Evolutionary conservation across 139 green algal genomes (phyloP).

Genomic region (Raphidocelis subcapitata): DNA sequence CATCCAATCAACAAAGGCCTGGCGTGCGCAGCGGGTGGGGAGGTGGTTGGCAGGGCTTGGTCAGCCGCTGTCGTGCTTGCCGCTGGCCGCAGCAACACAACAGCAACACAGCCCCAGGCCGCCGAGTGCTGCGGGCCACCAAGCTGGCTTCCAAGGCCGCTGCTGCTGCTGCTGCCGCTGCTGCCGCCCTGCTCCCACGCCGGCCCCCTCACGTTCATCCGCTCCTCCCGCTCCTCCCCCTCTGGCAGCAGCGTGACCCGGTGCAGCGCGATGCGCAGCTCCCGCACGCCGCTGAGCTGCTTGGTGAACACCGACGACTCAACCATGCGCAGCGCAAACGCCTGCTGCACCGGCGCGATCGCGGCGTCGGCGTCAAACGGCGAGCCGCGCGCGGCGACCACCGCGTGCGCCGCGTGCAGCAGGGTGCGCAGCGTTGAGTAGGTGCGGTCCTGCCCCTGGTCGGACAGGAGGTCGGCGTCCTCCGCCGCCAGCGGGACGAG

Average conservation of each 20-base stretch:
- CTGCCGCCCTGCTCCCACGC: neutral
- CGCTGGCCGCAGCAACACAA: neutral
- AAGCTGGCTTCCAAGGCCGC: neutral
- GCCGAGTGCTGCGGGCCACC: neutral
- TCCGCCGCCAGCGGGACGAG: constrained; percentile 25
- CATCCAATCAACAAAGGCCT: constrained; percentile 67
- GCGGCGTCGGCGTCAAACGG: constrained; percentile 1
- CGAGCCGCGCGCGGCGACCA: neutral
- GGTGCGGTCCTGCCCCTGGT: constrained; percentile 36
- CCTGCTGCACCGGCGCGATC: constrained; percentile 53
- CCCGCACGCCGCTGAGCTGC: constrained; percentile 60
- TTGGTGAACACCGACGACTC: constrained; percentile 68
- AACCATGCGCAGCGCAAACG: constrained; percentile 67
- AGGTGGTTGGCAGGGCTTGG: neutral
- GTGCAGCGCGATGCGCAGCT: constrained; percentile 43
- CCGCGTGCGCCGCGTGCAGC: constrained; percentile 4
- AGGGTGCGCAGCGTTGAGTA: constrained; percentile 27
- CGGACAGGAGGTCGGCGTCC: constrained; percentile 34
- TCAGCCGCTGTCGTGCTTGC: neutral
- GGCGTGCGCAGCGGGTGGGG: too few relatives aligned
- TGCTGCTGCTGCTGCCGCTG: neutral
- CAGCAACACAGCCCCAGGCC: neutral
- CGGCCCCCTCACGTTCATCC: neutral
- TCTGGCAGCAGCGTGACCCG: neutral
- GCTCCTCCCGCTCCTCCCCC: neutral